Conservation (phyloP, 192 early-diverging fungal species). For the Rhizoclosmatium globosum region DNA sequence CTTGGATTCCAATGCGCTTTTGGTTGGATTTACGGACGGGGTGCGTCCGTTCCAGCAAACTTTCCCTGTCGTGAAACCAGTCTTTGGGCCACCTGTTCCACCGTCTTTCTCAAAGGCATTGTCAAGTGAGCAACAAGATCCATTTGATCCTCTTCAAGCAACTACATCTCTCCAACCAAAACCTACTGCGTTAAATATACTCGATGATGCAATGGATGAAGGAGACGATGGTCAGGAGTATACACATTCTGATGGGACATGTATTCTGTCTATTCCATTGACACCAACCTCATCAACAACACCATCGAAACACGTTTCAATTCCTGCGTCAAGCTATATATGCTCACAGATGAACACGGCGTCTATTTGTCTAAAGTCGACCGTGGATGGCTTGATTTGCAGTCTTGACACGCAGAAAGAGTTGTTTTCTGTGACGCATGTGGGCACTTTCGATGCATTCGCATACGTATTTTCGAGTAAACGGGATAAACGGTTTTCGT, state of each 20-base stretch:
- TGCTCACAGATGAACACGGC: not conserved
- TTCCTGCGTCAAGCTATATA: not conserved
- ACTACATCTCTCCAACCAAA: not conserved
- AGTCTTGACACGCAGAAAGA: not conserved
- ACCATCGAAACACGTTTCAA: not conserved
- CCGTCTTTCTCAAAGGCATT: not conserved
- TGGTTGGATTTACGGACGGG: not conserved
- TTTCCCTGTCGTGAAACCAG: not conserved
- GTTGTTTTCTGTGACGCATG: not conserved
- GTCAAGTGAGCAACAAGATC: not conserved
- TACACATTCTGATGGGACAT: not conserved
- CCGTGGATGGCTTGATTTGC: constrained; percentile 25
- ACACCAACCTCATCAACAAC: not conserved
- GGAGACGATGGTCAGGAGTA: not conserved
- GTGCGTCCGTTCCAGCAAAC: not conserved
- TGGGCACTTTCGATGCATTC: constrained; percentile 17
- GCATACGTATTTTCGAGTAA: constrained; percentile 7
- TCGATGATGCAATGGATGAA: not conserved
- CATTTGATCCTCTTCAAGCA: not conserved
- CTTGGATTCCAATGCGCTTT: not conserved
- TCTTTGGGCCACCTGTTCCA: not conserved
- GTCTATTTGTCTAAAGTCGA: constrained; percentile 12
- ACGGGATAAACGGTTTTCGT: constrained; percentile 1
- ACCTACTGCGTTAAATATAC: not conserved
- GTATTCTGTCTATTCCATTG: not conserved